phyloP scores from a whole-genome alignment of 345 rosid genomes.

The Psidium friedrichsthalianum region DNA sequence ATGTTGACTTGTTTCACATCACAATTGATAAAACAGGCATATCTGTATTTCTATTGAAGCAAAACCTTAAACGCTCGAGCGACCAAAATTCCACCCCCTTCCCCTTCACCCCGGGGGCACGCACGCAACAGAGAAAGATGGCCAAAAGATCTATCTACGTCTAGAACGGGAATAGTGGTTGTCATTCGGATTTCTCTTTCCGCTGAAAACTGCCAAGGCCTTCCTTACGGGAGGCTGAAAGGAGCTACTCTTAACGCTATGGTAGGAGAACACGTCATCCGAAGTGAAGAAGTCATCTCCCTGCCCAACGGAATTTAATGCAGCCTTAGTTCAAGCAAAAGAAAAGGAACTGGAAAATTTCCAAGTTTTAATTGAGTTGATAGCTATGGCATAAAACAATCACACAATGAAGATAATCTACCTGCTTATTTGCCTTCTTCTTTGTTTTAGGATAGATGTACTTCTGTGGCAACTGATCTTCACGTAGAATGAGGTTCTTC shows the following conservation, averaged over 20 bases:
- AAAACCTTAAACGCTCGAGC: not conserved
- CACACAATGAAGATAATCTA: not conserved
- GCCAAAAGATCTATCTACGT: slow-evolving; percentile 7
- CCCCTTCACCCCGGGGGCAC: not conserved
- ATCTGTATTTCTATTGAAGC: not conserved
- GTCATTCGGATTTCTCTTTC: slow-evolving; percentile 92
- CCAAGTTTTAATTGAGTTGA: not conserved
- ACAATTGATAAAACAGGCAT: not conserved
- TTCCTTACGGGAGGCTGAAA: slow-evolving; percentile 76
- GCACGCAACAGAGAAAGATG: not conserved
- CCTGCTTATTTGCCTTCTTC: slow-evolving; percentile 66
- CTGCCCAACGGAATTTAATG: slow-evolving; percentile 13
- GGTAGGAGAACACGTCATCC: slow-evolving; percentile 52
- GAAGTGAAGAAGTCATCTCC: slow-evolving; percentile 49
- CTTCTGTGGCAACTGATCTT: slow-evolving; percentile 93
- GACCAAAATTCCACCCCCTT: not conserved
- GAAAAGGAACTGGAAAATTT: not conserved
- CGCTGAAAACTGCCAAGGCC: slow-evolving; percentile 76
- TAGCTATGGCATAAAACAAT: not conserved
- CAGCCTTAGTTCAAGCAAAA: not conserved
- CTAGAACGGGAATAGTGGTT: slow-evolving; percentile 76
- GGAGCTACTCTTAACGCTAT: slow-evolving; percentile 46
- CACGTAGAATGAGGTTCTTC: slow-evolving; percentile 68
- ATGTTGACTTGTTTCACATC: not conserved
- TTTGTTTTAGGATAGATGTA: slow-evolving; percentile 71